phyloP scores from a whole-genome alignment of 106 monocot species.

The Acorus calamus region DNA sequence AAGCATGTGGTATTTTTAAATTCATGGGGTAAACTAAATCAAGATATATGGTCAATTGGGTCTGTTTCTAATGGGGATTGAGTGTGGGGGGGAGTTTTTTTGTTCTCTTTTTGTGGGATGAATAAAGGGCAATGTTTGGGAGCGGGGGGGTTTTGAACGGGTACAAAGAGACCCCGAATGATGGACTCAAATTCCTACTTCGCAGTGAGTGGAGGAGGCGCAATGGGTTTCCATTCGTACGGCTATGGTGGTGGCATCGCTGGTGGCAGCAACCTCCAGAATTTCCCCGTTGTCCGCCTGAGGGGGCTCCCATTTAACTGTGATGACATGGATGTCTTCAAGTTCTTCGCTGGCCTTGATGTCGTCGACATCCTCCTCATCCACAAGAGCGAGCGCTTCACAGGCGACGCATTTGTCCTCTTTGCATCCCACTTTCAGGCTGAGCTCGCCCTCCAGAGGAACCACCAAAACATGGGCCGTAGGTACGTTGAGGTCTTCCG shows the following conservation, averaged over 20 bases:
- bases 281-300: conserved; percentile 31
- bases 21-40: too few relatives aligned
- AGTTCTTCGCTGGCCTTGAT: conserved; percentile 35
- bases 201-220: not conserved
- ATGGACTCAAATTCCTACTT: conserved; percentile 16
- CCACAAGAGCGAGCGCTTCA: conserved; percentile 35
- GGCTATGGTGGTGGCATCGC: conserved; percentile 6
- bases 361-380: conserved; percentile 38
- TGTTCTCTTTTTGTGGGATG: not conserved
- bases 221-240: not conserved
- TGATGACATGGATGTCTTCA: conserved; percentile 30
- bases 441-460: conserved; percentile 35
- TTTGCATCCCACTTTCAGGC: conserved; percentile 36
- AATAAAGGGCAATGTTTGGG: conserved; percentile 17
- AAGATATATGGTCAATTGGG: too few relatives aligned
- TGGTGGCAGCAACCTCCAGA: conserved; percentile 7
- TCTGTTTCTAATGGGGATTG: too few relatives aligned
- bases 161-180: conserved; percentile 42
- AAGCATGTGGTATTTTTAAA: too few relatives aligned
- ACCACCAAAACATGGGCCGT: conserved; percentile 34
- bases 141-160: conserved; percentile 13
- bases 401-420: conserved; percentile 35
- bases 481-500: conserved; percentile 12
- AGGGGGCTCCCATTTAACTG: conserved; percentile 39
- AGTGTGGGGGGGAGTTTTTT: too few relatives aligned